Conservation (phyloP, 805 yeast genomes). For the Ogataea minuta region DNA sequence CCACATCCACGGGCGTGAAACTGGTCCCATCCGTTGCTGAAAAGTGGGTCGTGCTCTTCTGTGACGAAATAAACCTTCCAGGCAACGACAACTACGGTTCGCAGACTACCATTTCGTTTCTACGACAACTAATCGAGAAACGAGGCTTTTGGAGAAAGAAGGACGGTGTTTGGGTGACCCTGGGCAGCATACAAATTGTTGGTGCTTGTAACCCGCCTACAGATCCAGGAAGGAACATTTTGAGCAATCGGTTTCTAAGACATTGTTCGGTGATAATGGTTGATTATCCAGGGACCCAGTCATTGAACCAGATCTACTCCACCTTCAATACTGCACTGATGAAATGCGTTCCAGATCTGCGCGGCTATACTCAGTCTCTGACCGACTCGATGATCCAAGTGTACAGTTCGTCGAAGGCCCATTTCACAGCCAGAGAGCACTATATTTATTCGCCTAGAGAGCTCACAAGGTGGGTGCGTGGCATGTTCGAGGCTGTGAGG, state of each 20-base stretch:
- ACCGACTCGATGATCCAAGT: conserved; percentile 67
- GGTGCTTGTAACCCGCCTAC: conserved; percentile 94
- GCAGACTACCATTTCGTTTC: conserved; percentile 64
- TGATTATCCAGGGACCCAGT: conserved; percentile 67
- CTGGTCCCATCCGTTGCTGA: conserved; percentile 61
- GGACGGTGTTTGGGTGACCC: conserved; percentile 62
- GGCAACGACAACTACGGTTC: conserved; percentile 67
- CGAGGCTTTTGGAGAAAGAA: conserved; percentile 73
- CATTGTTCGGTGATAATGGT: conserved; percentile 67
- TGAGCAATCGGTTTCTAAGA: conserved; percentile 63
- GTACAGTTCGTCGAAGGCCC: conserved; percentile 44
- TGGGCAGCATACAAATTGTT: conserved; percentile 73
- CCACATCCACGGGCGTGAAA: conserved; percentile 47
- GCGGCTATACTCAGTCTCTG: conserved; percentile 50
- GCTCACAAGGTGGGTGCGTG: conserved; percentile 81
- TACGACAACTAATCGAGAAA: conserved; percentile 72
- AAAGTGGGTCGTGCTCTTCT: conserved; percentile 76
- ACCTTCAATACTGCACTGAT: conserved; percentile 56
- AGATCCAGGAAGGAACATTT: conserved; percentile 66
- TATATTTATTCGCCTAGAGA: conserved; percentile 88
- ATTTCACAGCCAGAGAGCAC: conserved; percentile 51
- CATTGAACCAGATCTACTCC: conserved; percentile 66
- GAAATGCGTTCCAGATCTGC: conserved; percentile 56
- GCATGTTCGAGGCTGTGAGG: conserved; percentile 47
- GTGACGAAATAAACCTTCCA: conserved; percentile 91